A percentile compares a stretch with the other conserved stretches of the same genome.
These are phyloP conservation scores for Sporothrix brasiliensis DNA, from an alignment of 2,329 filamentous ascomycete species.

Conservation along the genomic window DNA sequence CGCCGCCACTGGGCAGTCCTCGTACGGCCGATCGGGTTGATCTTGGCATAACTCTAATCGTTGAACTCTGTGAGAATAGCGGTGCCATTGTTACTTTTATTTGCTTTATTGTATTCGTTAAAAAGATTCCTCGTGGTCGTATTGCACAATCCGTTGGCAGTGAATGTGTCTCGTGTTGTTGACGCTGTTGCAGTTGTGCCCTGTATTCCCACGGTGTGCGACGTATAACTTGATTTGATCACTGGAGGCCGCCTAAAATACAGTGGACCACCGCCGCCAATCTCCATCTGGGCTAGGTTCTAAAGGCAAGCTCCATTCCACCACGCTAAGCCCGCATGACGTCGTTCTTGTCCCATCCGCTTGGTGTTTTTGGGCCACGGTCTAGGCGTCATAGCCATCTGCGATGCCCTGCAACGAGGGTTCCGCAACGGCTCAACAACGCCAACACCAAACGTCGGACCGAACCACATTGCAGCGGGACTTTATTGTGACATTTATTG, in stretches of 20 bases:
- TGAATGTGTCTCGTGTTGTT: no score
- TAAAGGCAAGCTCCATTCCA: background rate
- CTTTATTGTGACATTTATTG: no score
- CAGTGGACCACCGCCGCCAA: background rate
- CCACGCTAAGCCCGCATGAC: constrained; percentile 19
- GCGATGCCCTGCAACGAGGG: no score
- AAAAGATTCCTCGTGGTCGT: background rate
- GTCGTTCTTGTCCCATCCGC: background rate
- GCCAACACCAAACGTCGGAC: no score
- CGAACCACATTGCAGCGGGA: no score
- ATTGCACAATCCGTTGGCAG: background rate
- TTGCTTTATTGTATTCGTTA: no score
- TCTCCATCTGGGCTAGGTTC: background rate
- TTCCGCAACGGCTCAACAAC: no score
- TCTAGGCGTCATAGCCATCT: background rate
- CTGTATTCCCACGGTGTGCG: no score
- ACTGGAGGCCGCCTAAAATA: no score
- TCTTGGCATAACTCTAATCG: background rate
- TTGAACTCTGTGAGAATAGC: background rate
- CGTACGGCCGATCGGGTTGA: background rate
- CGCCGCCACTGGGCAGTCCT: background rate
- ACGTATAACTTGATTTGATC: no score
- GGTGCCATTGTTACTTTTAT: background rate
- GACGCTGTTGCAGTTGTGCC: no score
- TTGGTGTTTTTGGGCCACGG: background rate